Evolutionary conservation across 2,329 filamentous ascomycete genomes (phyloP).

Genomic region (Graphilbum ipis-grandicollis): DNA sequence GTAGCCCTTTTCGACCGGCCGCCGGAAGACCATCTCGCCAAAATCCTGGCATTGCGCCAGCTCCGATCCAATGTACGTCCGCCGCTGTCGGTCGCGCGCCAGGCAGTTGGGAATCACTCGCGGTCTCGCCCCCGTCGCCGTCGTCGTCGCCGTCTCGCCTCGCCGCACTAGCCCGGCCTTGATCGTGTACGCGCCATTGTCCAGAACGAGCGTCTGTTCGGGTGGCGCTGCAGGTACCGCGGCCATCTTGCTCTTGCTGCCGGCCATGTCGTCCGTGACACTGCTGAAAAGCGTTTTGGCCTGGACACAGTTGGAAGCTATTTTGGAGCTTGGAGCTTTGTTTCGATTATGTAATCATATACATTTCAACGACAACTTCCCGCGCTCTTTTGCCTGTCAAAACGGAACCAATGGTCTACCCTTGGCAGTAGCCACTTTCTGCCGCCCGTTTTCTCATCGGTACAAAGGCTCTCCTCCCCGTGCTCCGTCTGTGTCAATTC

Average conservation of each 20-base stretch:
- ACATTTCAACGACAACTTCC: too few species aligned
- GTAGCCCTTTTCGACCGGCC: constrained; percentile 87
- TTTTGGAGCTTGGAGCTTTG: too few species aligned
- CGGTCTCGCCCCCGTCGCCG: constrained; percentile 24
- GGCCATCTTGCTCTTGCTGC: constrained; percentile 33
- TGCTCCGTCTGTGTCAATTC: too few species aligned
- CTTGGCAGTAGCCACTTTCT: too few species aligned
- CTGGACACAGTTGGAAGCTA: too few species aligned
- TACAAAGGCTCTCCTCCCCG: too few species aligned
- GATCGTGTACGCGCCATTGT: constrained; percentile 83
- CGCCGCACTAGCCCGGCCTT: constrained; percentile 64
- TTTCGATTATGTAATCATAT: too few species aligned
- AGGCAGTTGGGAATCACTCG: constrained; percentile 74
- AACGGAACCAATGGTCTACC: too few species aligned
- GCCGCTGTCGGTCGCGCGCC: constrained; percentile 62
- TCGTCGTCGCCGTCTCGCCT: constrained; percentile 8
- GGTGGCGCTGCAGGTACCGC: constrained; percentile 35
- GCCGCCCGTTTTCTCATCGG: too few species aligned
- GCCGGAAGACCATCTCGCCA: constrained; percentile 70
- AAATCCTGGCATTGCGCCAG: constrained; percentile 70
- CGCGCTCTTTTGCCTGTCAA: too few species aligned
- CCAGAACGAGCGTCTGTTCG: constrained; percentile 61
- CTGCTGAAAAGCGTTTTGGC: neutral
- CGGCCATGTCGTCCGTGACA: constrained; percentile 27
- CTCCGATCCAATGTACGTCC: constrained; percentile 65